Conservation (phyloP, 2,329 filamentous ascomycete genomes). For the Nannizziopsis barbatae region DNA sequence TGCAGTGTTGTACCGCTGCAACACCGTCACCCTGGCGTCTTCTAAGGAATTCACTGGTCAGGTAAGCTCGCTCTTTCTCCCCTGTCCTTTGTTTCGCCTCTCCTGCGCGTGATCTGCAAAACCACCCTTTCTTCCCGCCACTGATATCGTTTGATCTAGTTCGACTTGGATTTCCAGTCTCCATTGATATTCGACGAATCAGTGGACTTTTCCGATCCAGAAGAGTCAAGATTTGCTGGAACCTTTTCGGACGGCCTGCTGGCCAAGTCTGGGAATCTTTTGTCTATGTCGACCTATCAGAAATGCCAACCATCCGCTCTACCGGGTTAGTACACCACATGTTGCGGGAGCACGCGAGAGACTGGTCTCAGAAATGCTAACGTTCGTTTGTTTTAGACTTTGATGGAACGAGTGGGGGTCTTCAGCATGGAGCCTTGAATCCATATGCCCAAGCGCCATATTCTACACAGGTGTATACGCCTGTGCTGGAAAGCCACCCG, state of each 20-base stretch:
- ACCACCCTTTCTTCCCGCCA: background rate
- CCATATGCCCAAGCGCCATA: constrained; percentile 31
- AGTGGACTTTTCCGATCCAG: constrained; percentile 36
- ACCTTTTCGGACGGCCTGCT: constrained; percentile 42
- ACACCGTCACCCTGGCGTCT: constrained; percentile 42
- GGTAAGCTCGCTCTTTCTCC: constrained; percentile 28
- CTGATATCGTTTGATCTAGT: constrained; percentile 19
- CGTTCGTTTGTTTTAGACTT: constrained; percentile 23
- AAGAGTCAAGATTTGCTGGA: constrained; percentile 36
- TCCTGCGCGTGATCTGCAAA: background rate
- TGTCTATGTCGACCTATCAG: constrained; percentile 72
- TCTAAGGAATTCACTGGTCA: constrained; percentile 37
- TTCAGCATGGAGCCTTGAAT: constrained; percentile 3
- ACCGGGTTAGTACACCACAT: constrained; percentile 57
- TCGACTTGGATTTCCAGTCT: constrained; percentile 37
- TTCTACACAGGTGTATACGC: constrained; percentile 32
- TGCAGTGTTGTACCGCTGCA: constrained; percentile 32
- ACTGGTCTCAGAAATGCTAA: constrained; percentile 8
- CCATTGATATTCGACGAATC: constrained; percentile 40
- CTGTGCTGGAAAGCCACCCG: constrained; percentile 32
- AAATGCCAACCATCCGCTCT: constrained; percentile 66
- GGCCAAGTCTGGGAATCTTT: constrained; percentile 49
- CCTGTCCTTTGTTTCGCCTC: background rate
- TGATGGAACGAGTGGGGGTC: constrained; percentile 19
- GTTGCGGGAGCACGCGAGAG: background rate